Conservation (phyloP, 2,329 filamentous ascomycete genomes). For the Metarhizium anisopliae region DNA sequence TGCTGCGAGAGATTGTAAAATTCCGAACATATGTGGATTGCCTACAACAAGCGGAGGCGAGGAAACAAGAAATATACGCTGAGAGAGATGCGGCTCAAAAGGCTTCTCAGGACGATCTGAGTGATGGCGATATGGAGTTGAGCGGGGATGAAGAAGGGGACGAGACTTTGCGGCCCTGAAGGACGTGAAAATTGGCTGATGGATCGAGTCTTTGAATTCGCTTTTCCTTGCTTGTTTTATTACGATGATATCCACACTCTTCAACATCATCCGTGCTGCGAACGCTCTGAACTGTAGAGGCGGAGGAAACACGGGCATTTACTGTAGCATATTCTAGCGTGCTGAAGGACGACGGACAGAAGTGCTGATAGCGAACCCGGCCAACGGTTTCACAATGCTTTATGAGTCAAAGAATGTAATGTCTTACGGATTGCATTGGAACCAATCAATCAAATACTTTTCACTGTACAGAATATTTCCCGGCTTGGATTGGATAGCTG, state of each 20-base stretch:
- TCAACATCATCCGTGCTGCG: background rate
- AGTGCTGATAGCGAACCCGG: background rate
- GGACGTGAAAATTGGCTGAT: background rate
- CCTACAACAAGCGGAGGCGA: constrained; percentile 58
- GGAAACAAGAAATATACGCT: constrained; percentile 62
- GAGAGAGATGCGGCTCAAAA: constrained; percentile 45
- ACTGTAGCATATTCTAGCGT: background rate
- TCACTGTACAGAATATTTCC: background rate
- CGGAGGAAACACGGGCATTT: background rate
- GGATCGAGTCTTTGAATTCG: background rate
- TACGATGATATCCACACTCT: constrained; percentile 5
- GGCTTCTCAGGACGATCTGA: constrained; percentile 38
- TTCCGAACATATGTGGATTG: constrained; percentile 92
- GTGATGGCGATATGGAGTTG: constrained; percentile 29
- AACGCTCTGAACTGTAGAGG: background rate
- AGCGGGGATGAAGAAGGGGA: constrained; percentile 25
- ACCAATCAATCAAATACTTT: background rate
- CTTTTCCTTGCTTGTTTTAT: background rate
- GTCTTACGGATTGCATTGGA: background rate
- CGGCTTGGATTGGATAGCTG: background rate
- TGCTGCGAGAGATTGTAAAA: constrained; percentile 91
- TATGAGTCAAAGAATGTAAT: constrained; percentile 4
- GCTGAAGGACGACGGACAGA: background rate
- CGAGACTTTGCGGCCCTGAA: constrained; percentile 23
- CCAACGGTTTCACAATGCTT: background rate